Evolutionary conservation across 2,329 filamentous ascomycete genomes (phyloP).

Genomic region (Aspergillus hortae): DNA sequence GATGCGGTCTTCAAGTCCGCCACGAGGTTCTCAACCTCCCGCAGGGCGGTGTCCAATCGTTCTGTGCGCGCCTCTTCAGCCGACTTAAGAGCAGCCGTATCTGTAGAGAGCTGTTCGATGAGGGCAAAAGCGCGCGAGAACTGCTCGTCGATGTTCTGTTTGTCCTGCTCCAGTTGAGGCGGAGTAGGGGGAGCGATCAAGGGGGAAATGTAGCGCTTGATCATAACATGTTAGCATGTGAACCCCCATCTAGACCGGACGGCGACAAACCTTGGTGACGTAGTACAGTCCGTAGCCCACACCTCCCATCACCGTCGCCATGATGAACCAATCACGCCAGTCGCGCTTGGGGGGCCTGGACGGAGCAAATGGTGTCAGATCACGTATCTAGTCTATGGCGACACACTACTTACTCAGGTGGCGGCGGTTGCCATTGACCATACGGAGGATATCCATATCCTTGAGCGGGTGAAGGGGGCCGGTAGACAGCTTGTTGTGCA

Average conservation of each 20-base stretch:
- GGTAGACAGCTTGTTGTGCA: slow-evolving; percentile 37
- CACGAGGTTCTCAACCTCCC: slow-evolving; percentile 81
- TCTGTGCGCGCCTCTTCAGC: slow-evolving; percentile 82
- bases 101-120: slow-evolving; percentile 85
- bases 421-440: slow-evolving; percentile 52
- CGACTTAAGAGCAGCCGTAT: slow-evolving; percentile 82
- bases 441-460: slow-evolving; percentile 52
- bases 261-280: slow-evolving; percentile 68
- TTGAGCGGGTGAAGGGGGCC: slow-evolving; percentile 38
- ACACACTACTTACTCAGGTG: slow-evolving; percentile 47
- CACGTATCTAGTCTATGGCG: too few species aligned
- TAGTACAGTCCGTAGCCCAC: slow-evolving; percentile 86
- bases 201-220: slow-evolving; percentile 81
- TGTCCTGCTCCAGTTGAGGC: slow-evolving; percentile 90
- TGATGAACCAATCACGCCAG: slow-evolving; percentile 99
- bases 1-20: slow-evolving; percentile 76
- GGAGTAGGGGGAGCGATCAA: slow-evolving; percentile 90
- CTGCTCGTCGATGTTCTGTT: slow-evolving; percentile 84
- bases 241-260: neutral
- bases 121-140: slow-evolving; percentile 90
- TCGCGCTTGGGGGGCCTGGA: slow-evolving; percentile 68
- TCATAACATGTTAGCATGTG: slow-evolving; percentile 12
- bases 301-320: slow-evolving; percentile 91
- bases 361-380: too few species aligned
- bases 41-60: slow-evolving; percentile 74